Conservation (phyloP, 164 flowering plant genomes). For the Paratinospora sagittata region DNA sequence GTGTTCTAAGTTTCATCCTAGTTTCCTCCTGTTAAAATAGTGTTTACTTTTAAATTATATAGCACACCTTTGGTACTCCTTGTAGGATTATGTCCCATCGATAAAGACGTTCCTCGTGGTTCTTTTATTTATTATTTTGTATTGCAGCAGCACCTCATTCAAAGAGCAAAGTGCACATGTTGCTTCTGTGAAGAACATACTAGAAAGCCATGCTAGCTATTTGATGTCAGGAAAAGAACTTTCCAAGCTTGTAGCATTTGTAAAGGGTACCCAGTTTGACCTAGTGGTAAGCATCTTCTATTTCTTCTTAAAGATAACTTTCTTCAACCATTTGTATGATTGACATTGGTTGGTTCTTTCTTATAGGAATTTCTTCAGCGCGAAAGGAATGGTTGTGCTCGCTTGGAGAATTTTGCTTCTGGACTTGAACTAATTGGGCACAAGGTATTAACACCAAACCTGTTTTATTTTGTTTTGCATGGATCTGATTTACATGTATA, state of each 20-base stretch:
- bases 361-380: slow-evolving; percentile 91
- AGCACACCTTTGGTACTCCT: not conserved
- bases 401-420: slow-evolving; percentile 88
- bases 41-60: not conserved
- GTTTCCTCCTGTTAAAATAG: not conserved
- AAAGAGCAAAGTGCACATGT: slow-evolving; percentile 91
- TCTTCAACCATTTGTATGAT: slow-evolving; percentile 2
- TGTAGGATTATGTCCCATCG: not conserved
- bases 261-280: slow-evolving; percentile 99
- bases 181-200: slow-evolving; percentile 81
- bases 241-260: slow-evolving; percentile 94
- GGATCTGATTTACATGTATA: not conserved
- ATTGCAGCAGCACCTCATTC: slow-evolving; percentile 47
- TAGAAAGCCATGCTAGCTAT: slow-evolving; percentile 96
- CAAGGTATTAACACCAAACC: slow-evolving; percentile 42
- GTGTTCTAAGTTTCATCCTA: too few species aligned
- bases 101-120: not conserved
- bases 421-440: slow-evolving; percentile 91
- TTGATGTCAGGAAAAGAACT: slow-evolving; percentile 97
- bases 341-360: slow-evolving; percentile 11
- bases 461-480: not conserved
- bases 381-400: slow-evolving; percentile 83
- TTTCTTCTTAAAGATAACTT: not conserved
- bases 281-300: slow-evolving; percentile 52
- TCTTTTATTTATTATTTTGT: slow-evolving; percentile 7